These are phyloP conservation scores for Graphium sp. DNA, from an alignment of 2,329 filamentous ascomycete genomes.

Conservation along the genomic window DNA sequence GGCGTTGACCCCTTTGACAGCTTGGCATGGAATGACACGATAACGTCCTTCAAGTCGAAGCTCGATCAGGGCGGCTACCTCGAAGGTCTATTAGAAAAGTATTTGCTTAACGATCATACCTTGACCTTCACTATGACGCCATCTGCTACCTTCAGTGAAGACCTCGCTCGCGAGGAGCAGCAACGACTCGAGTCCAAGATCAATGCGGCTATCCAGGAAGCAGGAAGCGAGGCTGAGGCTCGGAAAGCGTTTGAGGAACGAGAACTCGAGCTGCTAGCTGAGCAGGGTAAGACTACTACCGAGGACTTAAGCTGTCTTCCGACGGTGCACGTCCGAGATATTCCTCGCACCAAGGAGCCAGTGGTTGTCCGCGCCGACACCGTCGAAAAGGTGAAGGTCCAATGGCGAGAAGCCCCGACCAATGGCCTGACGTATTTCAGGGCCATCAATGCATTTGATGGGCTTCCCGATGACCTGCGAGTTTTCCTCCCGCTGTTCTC, in stretches of 20 bases:
- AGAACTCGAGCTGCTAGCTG: constrained; percentile 63
- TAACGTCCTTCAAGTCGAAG: constrained; percentile 63
- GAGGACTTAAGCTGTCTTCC: constrained; percentile 80
- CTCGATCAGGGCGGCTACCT: constrained; percentile 66
- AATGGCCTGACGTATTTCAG: constrained; percentile 96
- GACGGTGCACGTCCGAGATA: constrained; percentile 76
- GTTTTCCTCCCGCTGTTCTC: constrained; percentile 79
- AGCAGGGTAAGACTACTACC: constrained; percentile 70
- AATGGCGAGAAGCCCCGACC: constrained; percentile 85
- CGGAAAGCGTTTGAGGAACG: constrained; percentile 55
- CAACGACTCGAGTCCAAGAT: constrained; percentile 61
- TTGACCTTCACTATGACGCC: constrained; percentile 92
- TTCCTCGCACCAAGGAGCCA: constrained; percentile 58
- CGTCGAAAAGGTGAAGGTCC: constrained; percentile 49
- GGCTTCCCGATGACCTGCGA: constrained; percentile 70
- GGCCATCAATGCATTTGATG: constrained; percentile 63
- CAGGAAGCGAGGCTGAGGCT: constrained; percentile 56
- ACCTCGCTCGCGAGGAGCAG: constrained; percentile 62
- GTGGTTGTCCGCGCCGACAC: constrained; percentile 44
- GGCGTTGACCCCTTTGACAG: constrained; percentile 85
- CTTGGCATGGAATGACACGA: constrained; percentile 79
- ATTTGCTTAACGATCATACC: constrained; percentile 72
- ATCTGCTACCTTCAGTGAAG: constrained; percentile 55
- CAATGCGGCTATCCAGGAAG: constrained; percentile 45
- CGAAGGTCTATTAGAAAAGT: constrained; percentile 74